These are phyloP conservation scores for Saccharomycopsis sp. DNA, from an alignment of 805 yeast species.

Conservation along the genomic window DNA sequence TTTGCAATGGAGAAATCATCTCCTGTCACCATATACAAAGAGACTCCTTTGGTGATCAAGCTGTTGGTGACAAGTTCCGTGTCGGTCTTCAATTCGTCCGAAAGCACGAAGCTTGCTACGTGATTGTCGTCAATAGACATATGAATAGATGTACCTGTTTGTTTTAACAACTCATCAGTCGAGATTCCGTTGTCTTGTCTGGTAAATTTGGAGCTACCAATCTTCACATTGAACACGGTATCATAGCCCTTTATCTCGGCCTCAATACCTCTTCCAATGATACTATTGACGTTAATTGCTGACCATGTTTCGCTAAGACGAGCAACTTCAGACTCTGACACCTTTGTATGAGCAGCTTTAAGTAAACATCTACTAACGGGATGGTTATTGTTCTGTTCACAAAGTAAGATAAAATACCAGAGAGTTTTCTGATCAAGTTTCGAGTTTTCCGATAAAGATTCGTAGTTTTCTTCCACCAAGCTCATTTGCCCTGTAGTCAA, in stretches of 20 bases:
- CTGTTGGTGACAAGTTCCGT: slow-evolving; percentile 54
- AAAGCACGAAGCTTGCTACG: slow-evolving; percentile 59
- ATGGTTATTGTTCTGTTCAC: slow-evolving; percentile 76
- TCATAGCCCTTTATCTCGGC: slow-evolving; percentile 25
- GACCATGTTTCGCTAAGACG: slow-evolving; percentile 11
- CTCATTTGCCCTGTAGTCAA: slow-evolving; percentile 79
- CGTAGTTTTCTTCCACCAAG: slow-evolving; percentile 39
- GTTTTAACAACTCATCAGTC: no score
- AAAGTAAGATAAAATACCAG: slow-evolving; percentile 27
- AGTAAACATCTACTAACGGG: slow-evolving; percentile 37
- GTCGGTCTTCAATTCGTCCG: slow-evolving; percentile 63
- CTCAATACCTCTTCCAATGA: slow-evolving; percentile 33
- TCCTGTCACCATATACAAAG: slow-evolving; percentile 86
- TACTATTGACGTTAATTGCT: slow-evolving; percentile 27
- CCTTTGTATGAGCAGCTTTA: neutral
- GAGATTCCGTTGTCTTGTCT: slow-evolving; percentile 21
- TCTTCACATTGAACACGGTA: slow-evolving; percentile 30
- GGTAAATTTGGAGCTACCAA: slow-evolving; percentile 51
- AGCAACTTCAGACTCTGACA: neutral
- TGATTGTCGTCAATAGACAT: slow-evolving; percentile 52
- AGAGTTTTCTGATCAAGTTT: slow-evolving; percentile 1
- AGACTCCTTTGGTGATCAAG: slow-evolving; percentile 45
- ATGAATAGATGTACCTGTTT: slow-evolving; percentile 26
- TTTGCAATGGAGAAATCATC: slow-evolving; percentile 62
- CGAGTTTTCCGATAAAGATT: slow-evolving; percentile 38